Evolutionary conservation across 768 basidiomycete species (phyloP).

Genomic region (Termitomyces eurrhizus): DNA sequence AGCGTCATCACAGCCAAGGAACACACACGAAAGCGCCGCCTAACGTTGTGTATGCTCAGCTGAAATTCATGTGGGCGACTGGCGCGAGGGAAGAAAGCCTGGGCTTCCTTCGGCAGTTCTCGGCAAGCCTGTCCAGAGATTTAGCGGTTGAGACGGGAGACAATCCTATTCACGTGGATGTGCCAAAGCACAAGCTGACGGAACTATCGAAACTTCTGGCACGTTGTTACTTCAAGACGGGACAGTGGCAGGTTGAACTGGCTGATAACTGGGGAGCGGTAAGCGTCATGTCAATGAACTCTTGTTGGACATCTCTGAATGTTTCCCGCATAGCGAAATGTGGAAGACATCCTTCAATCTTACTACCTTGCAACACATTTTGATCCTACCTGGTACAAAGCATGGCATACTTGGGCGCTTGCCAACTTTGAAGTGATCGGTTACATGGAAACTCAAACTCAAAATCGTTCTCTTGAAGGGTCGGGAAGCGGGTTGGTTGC

Average conservation of each 20-base stretch:
- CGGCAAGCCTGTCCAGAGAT: conserved; percentile 70
- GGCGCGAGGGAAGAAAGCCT: conserved; percentile 77
- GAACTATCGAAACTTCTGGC: conserved; percentile 85
- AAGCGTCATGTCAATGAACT: conserved; percentile 24
- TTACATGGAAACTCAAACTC: conserved; percentile 66
- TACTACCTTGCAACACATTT: conserved; percentile 87
- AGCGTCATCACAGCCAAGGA: conserved; percentile 43
- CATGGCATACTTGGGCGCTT: conserved; percentile 98
- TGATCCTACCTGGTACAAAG: conserved; percentile 97
- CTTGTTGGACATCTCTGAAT: conserved; percentile 4
- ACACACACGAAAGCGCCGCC: conserved; percentile 79
- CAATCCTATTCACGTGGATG: conserved; percentile 44
- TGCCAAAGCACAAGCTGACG: conserved; percentile 55
- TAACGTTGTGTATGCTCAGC: conserved; percentile 92
- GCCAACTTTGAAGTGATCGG: conserved; percentile 93
- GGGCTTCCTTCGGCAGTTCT: conserved; percentile 79
- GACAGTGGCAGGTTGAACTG: conserved; percentile 87
- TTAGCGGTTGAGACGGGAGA: conserved; percentile 59
- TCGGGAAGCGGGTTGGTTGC: conserved; percentile 62
- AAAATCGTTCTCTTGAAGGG: conserved; percentile 52
- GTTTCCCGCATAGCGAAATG: conserved; percentile 55
- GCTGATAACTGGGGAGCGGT: conserved; percentile 79
- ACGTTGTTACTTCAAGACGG: conserved; percentile 94
- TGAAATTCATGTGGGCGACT: conserved; percentile 94
- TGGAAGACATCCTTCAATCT: conserved; percentile 77